Percentiles rank a stretch among this genome's conserved stretches.
phyloP scores from a whole-genome alignment of 2,329 filamentous ascomycete species.

The Xylariaceae sp. region DNA sequence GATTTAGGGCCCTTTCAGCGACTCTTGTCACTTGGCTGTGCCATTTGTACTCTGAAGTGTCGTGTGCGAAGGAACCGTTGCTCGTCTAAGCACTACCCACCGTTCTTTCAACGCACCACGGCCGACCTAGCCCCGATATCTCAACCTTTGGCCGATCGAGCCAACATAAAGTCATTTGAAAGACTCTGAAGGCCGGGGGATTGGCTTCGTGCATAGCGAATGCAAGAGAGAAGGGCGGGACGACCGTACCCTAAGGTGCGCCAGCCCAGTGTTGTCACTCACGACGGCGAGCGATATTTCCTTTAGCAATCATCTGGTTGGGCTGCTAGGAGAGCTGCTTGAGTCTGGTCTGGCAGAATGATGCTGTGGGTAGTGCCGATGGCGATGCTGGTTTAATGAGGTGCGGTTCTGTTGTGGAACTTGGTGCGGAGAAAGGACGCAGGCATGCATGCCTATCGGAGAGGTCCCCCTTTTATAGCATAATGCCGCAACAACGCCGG shows the following conservation, averaged over 20 bases:
- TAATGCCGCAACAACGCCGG: too few species aligned
- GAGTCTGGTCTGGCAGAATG: constrained; percentile 5
- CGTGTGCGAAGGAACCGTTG: constrained; percentile 6
- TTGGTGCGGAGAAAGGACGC: constrained; percentile 3
- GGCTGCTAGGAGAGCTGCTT: neutral
- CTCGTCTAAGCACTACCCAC: constrained; percentile 12
- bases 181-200: neutral
- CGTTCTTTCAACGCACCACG: constrained; percentile 10
- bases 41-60: constrained; percentile 5
- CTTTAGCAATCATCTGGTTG: neutral
- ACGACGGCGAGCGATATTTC: neutral
- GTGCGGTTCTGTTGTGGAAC: constrained; percentile 10
- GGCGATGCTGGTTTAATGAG: constrained; percentile 16
- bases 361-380: constrained; percentile 6
- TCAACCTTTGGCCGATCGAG: constrained; percentile 2
- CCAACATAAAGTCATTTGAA: constrained; percentile 5
- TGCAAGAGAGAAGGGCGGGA: constrained; percentile 5
- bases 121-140: neutral
- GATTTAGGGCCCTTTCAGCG: constrained; percentile 4
- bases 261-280: neutral
- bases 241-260: neutral
- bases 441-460: neutral
- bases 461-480: too few species aligned
- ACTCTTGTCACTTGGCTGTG: constrained; percentile 11
- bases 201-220: neutral